A percentile compares a stretch with the other conserved stretches of the same genome.
Conservation (phyloP, 1,139 yeast species). For the Torulaspora globosa region DNA sequence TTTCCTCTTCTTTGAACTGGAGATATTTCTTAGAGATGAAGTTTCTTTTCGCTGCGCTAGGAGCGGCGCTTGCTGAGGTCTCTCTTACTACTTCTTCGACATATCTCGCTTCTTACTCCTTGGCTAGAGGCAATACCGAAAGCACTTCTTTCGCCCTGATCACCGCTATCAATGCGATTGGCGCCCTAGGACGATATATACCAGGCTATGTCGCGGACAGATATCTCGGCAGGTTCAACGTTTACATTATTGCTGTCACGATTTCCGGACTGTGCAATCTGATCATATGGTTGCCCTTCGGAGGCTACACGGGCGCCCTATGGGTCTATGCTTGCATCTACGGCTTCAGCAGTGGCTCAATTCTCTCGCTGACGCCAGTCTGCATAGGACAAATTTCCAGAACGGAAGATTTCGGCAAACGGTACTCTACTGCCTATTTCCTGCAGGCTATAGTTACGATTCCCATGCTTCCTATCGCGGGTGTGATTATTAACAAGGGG, state of each 20-base stretch:
- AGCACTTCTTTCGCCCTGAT: constrained; percentile 50
- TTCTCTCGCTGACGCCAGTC: constrained; percentile 46
- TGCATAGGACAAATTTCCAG: constrained; percentile 50
- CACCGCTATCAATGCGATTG: constrained; percentile 56
- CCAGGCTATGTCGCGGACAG: constrained; percentile 55
- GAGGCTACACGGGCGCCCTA: constrained; percentile 31
- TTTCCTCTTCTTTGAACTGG: constrained; percentile 34
- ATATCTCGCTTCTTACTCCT: constrained; percentile 30
- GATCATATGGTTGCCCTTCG: constrained; percentile 39
- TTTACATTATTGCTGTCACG: constrained; percentile 45
- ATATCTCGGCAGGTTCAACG: constrained; percentile 54
- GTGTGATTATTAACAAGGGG: constrained; percentile 46
- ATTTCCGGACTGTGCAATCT: constrained; percentile 40
- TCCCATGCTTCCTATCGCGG: constrained; percentile 49
- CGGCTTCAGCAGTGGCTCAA: constrained; percentile 38
- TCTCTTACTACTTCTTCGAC: constrained; percentile 46
- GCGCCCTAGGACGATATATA: constrained; percentile 54
- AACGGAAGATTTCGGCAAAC: constrained; percentile 48
- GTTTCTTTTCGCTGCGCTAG: constrained; percentile 42
- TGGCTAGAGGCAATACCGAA: constrained; percentile 45
- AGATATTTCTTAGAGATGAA: constrained; percentile 40
- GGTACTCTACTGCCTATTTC: constrained; percentile 48
- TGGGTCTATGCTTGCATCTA: constrained; percentile 39
- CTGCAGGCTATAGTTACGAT: constrained; percentile 45
- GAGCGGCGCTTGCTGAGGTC: constrained; percentile 50